phyloP scores from a whole-genome alignment of 2,329 filamentous ascomycete genomes.

The Pseudogymnoascus sp. region DNA sequence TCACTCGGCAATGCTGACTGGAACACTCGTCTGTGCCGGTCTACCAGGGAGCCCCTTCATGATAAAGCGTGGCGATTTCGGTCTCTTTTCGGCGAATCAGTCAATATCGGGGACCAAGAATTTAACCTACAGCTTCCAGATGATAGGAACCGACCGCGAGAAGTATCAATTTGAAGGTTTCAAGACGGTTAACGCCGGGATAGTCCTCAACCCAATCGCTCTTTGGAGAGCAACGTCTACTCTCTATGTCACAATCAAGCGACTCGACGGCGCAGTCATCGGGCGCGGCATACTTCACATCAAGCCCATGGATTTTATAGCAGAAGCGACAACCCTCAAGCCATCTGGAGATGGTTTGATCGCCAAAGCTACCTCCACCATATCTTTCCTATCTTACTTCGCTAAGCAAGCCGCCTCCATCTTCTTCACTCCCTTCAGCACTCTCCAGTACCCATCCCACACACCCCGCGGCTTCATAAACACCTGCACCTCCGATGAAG shows the following conservation, averaged over 20 bases:
- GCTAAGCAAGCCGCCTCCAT: slow-evolving; percentile 44
- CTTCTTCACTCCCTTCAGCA: slow-evolving; percentile 47
- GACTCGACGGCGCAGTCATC: slow-evolving; percentile 36
- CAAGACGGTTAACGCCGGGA: slow-evolving; percentile 54
- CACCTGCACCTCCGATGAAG: slow-evolving; percentile 37
- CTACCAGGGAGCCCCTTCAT: slow-evolving; percentile 52
- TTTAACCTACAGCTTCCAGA: slow-evolving; percentile 54
- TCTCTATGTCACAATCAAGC: slow-evolving; percentile 52
- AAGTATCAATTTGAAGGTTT: slow-evolving; percentile 53
- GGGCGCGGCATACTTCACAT: slow-evolving; percentile 55
- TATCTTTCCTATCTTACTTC: slow-evolving; percentile 50
- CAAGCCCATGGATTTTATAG: slow-evolving; percentile 44
- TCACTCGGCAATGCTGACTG: slow-evolving; percentile 48
- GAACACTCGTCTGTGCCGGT: slow-evolving; percentile 50
- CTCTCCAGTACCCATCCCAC: slow-evolving; percentile 47
- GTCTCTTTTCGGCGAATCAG: slow-evolving; percentile 47
- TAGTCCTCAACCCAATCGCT: slow-evolving; percentile 46
- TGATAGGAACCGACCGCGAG: slow-evolving; percentile 46
- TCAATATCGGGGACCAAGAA: slow-evolving; percentile 50
- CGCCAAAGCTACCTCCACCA: slow-evolving; percentile 38
- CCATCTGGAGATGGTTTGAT: slow-evolving; percentile 42
- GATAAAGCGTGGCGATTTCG: slow-evolving; percentile 50
- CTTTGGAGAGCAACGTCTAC: slow-evolving; percentile 58
- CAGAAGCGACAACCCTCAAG: slow-evolving; percentile 47
- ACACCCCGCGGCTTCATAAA: slow-evolving; percentile 46